phyloP scores from a whole-genome alignment of 352 stramenopile genomes.

The Pythium scleroteichum region DNA sequence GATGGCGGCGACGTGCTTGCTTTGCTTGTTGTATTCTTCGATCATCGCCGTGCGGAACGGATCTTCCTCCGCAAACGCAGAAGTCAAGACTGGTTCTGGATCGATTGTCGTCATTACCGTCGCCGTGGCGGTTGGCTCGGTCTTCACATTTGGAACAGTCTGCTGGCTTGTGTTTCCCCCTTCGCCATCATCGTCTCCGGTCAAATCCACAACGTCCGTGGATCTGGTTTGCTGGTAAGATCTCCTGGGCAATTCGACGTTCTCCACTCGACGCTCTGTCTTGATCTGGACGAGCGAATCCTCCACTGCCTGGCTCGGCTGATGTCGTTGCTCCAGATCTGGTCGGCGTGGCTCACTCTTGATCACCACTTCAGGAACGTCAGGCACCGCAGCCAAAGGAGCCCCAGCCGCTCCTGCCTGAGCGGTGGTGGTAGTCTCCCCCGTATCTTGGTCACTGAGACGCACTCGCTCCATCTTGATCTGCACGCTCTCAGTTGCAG shows the following conservation, averaged over 20 bases:
- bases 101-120: background rate
- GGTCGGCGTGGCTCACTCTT: background rate
- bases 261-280: no score
- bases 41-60: constrained; percentile 54
- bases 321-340: background rate
- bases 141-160: background rate
- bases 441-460: background rate
- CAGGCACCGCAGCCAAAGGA: background rate
- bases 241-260: no score
- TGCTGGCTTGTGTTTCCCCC: constrained; percentile 2
- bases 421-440: background rate
- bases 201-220: constrained; percentile 31
- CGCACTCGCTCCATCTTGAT: constrained; percentile 30
- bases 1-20: constrained; percentile 41
- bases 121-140: background rate
- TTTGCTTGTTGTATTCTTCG: constrained; percentile 58
- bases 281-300: background rate
- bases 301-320: background rate
- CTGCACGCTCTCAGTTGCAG: background rate
- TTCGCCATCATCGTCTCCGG: constrained; percentile 30
- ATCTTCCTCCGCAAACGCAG: constrained; percentile 43
- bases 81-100: background rate
- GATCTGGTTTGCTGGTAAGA: background rate
- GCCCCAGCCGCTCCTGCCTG: background rate
- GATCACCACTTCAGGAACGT: background rate